These are phyloP conservation scores for Sarcodon aspratus DNA, from an alignment of 768 basidiomycete species.

Conservation along the genomic window DNA sequence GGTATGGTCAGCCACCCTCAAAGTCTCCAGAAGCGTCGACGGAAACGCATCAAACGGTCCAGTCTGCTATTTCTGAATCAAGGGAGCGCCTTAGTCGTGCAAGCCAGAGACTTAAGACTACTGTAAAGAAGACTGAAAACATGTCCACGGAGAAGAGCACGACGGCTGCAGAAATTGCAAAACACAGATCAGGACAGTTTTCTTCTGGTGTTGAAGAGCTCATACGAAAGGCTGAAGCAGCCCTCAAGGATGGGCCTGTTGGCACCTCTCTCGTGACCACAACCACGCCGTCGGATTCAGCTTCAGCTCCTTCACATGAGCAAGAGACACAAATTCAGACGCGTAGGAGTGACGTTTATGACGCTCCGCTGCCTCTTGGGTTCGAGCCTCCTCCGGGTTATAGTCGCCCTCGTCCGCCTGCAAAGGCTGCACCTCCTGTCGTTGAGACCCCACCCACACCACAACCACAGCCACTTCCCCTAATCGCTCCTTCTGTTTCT, in stretches of 20 bases:
- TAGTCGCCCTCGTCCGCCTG: constrained; percentile 44
- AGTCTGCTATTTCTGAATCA: constrained; percentile 31
- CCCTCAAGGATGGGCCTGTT: constrained; percentile 36
- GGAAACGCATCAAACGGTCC: constrained; percentile 24
- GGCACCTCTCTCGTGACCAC: constrained; percentile 15
- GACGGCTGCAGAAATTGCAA: constrained; percentile 31
- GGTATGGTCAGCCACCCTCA: constrained; percentile 17
- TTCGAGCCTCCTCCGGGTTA: constrained; percentile 93
- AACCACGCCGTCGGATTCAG: constrained; percentile 12
- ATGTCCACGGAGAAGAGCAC: constrained; percentile 16
- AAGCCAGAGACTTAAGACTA: constrained; percentile 36
- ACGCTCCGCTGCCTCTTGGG: constrained; percentile 75
- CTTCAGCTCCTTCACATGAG: constrained; percentile 14
- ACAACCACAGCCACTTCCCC: constrained; percentile 50
- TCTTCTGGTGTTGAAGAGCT: constrained; percentile 59
- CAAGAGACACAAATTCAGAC: constrained; percentile 2
- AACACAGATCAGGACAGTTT: constrained; percentile 35
- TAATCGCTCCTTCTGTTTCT: constrained; percentile 71
- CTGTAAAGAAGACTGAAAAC: constrained; percentile 26
- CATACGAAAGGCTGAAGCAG: constrained; percentile 62
- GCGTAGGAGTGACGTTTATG: constrained; percentile 35
- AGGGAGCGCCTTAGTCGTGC: constrained; percentile 35
- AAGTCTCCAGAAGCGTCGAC: constrained; percentile 15
- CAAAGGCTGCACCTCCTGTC: constrained; percentile 20
- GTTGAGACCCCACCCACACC: constrained; percentile 16